These are phyloP conservation scores for Setaria italica DNA, from an alignment of 202 grass and related monocot genomes.

Conservation along the genomic window DNA sequence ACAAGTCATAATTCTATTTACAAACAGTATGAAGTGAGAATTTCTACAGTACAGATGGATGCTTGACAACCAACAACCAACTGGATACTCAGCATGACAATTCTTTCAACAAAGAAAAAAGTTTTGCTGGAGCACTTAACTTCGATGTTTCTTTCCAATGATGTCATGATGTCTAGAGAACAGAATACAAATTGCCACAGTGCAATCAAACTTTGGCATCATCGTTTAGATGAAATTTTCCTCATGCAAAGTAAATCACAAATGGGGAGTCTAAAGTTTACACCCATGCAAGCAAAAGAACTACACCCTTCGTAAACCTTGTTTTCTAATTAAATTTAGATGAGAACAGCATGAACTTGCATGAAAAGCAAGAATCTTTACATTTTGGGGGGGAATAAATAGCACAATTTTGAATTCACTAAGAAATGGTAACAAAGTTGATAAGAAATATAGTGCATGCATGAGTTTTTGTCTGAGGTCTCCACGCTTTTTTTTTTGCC, in stretches of 20 bases:
- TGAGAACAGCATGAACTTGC: background rate
- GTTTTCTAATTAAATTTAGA: background rate
- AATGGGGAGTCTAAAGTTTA: background rate
- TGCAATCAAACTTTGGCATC: background rate
- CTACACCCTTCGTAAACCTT: background rate
- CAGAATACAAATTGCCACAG: background rate
- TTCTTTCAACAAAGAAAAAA: background rate
- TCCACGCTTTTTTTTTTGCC: background rate
- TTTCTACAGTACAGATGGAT: background rate
- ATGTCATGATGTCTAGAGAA: background rate
- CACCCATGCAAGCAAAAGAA: background rate
- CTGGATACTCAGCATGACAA: background rate
- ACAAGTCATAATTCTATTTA: background rate
- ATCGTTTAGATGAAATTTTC: background rate
- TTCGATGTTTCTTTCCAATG: slow-evolving; percentile 9
- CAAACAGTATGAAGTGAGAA: background rate
- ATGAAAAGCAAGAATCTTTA: background rate
- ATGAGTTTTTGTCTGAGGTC: background rate
- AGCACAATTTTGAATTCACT: background rate
- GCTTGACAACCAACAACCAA: background rate
- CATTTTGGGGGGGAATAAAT: background rate
- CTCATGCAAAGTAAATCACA: background rate
- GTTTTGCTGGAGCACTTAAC: background rate
- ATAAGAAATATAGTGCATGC: background rate
- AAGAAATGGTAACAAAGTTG: background rate